Evolutionary conservation across 2,329 filamentous ascomycete species (phyloP), one percentile per base, ranked within the genome.

Genomic region (Epichloe gansuensis): DNA sequence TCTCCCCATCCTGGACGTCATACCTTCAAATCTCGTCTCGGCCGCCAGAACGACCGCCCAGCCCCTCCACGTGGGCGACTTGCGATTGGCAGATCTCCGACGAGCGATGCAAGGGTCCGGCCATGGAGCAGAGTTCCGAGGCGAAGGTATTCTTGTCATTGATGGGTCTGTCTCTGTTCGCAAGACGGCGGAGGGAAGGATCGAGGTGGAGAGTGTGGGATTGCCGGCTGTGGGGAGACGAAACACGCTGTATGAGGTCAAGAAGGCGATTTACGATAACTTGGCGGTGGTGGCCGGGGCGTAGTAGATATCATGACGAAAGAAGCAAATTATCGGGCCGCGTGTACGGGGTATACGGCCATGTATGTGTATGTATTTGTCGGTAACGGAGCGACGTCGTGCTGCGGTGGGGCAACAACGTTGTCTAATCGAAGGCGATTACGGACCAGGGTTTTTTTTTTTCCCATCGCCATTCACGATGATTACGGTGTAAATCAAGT

Each of bases 1-100:
- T 12, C 67, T 77, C 37, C 77, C 78, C 0, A 75, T 70, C 0
- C 69, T 83, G 8, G 76, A 80, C 56, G 66, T 81, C 12, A 64
- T 83, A 4, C 78, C 80, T 4, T 67, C 70, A 8, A 76, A 72
- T 53, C 73, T 91, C 69, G 80, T 83, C 3, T 84, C 88, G 0
- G 84, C 86, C 0, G 85, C 86, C 7, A 78, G 88, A 56, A 84
- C 87, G 3, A 82, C 86, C 37, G 85, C 89, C 0, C 89, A 91
- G 58, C 90, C 93, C 11, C 82, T 98, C 46, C 93, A 97, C 66
- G 93, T 98, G 3, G 93, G 93, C 56, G 93, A 98, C 66, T 72
- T 97, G 43, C 81, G 91, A 23, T 78, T 98, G 17, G 89, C 91
- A 0, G 91, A 97, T 66, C 73, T 98, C 54, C 79, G 93, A 50